These are phyloP conservation scores for Coemansia sp. DNA, from an alignment of 192 early-diverging fungal species.

Conservation along the genomic window DNA sequence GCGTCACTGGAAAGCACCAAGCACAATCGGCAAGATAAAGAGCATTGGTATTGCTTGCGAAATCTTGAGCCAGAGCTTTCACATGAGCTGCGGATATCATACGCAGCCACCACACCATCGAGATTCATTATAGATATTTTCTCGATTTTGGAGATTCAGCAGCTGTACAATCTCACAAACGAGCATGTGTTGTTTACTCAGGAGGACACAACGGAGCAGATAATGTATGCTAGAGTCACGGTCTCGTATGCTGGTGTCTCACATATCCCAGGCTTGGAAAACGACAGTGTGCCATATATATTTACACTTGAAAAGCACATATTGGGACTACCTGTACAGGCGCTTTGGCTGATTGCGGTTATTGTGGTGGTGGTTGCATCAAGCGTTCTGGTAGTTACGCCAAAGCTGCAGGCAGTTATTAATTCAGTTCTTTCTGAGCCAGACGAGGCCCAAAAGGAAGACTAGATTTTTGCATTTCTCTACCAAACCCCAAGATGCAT, in stretches of 20 bases:
- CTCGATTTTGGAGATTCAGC: conserved; percentile 3
- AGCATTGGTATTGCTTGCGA: conserved; percentile 33
- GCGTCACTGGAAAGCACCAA: conserved; percentile 24
- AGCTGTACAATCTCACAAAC: not conserved
- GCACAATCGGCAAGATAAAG: conserved; percentile 5
- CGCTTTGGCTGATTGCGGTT: conserved; percentile 28
- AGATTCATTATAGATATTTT: conserved; percentile 32
- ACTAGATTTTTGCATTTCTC: conserved; percentile 2
- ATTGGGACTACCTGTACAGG: conserved; percentile 34
- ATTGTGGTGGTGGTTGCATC: conserved; percentile 23
- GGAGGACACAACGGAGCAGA: not conserved
- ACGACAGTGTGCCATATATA: conserved; percentile 21
- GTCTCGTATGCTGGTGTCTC: conserved; percentile 34
- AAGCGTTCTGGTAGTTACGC: conserved; percentile 17
- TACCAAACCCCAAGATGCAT: not conserved
- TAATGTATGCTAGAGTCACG: conserved; percentile 32
- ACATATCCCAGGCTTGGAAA: conserved; percentile 15
- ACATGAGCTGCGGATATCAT: conserved; percentile 50
- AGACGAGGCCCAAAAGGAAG: not conserved
- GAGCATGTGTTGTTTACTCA: too few relatives aligned
- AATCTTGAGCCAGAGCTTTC: conserved; percentile 11
- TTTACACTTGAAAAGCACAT: conserved; percentile 44
- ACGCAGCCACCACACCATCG: conserved; percentile 37
- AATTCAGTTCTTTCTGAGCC: conserved; percentile 26
- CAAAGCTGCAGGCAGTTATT: conserved; percentile 16